Evolutionary conservation across 2,329 filamentous ascomycete species (phyloP).

Genomic region (Paracoccidioides brasiliensis): DNA sequence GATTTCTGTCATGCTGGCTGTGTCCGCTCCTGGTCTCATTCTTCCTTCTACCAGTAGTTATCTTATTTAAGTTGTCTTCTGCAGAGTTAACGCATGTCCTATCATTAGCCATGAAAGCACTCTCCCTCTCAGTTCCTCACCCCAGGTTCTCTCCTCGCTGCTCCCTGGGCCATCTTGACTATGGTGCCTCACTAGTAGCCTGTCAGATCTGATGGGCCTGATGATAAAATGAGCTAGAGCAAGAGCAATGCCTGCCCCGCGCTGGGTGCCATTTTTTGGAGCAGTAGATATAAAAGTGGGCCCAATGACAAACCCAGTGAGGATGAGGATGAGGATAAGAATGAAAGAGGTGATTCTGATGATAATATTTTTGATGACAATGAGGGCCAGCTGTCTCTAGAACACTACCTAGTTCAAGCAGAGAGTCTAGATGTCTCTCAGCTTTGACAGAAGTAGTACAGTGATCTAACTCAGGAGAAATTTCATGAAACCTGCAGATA

Average conservation of each 20-base stretch:
- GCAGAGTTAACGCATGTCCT: not conserved
- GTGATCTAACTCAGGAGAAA: conserved; percentile 13
- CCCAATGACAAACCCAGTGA: not conserved
- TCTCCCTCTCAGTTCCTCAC: not conserved
- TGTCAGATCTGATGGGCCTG: not conserved
- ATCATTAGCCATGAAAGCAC: not conserved
- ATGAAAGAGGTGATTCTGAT: not conserved
- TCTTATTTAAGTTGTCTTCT: not conserved
- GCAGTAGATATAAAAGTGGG: not conserved
- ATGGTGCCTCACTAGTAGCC: not conserved
- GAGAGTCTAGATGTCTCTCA: conserved; percentile 16
- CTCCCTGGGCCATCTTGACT: not conserved
- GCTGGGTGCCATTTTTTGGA: not conserved
- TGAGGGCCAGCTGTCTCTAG: conserved; percentile 11
- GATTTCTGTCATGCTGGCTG: not conserved
- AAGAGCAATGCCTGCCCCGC: not conserved
- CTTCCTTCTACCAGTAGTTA: not conserved
- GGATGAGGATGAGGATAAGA: not conserved
- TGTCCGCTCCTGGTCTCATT: not conserved
- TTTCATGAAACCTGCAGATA: conserved; percentile 16
- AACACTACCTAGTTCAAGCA: conserved; percentile 16
- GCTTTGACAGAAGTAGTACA: conserved; percentile 19
- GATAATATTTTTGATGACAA: not conserved
- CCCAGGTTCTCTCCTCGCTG: not conserved
- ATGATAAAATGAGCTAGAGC: not conserved